Percentiles rank a stretch among this genome's conserved stretches.
Evolutionary conservation across 495 filamentous ascomycete genomes (phyloP).

Genomic region (Hypoxylon trugodes): DNA sequence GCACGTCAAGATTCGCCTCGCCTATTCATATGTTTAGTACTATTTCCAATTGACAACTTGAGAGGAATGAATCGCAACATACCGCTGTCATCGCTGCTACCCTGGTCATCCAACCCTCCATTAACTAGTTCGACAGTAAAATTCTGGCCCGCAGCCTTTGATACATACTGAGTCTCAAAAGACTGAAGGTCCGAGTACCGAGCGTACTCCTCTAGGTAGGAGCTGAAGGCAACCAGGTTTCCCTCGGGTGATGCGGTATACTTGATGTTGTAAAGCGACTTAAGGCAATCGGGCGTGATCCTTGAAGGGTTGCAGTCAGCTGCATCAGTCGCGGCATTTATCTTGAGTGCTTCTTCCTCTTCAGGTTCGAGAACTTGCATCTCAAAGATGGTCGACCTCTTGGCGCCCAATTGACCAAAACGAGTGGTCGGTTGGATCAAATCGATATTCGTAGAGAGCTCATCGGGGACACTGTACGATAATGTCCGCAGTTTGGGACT

Average conservation of each 20-base stretch:
- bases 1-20: conserved; percentile 79
- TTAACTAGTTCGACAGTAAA: conserved; percentile 67
- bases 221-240: conserved; percentile 65
- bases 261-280: conserved; percentile 68
- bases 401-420: conserved; percentile 52
- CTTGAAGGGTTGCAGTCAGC: conserved; percentile 55
- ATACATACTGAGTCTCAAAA: conserved; percentile 44
- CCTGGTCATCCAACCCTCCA: conserved; percentile 63
- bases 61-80: conserved; percentile 13
- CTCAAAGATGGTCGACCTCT: conserved; percentile 44
- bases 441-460: conserved; percentile 59
- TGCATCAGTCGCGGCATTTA: background rate
- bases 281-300: conserved; percentile 68
- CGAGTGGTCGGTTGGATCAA: conserved; percentile 68
- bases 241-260: conserved; percentile 59
- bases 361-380: conserved; percentile 44
- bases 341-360: conserved; percentile 24
- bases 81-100: conserved; percentile 51
- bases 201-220: conserved; percentile 65
- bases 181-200: conserved; percentile 43
- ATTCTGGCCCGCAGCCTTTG: conserved; percentile 54
- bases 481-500: conserved; percentile 60
- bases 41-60: background rate
- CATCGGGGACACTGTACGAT: conserved; percentile 65
- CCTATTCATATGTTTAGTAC: conserved; percentile 30